These are phyloP conservation scores for Bryopsis sp. DNA, from an alignment of 139 green algal species.

Conservation along the genomic window DNA sequence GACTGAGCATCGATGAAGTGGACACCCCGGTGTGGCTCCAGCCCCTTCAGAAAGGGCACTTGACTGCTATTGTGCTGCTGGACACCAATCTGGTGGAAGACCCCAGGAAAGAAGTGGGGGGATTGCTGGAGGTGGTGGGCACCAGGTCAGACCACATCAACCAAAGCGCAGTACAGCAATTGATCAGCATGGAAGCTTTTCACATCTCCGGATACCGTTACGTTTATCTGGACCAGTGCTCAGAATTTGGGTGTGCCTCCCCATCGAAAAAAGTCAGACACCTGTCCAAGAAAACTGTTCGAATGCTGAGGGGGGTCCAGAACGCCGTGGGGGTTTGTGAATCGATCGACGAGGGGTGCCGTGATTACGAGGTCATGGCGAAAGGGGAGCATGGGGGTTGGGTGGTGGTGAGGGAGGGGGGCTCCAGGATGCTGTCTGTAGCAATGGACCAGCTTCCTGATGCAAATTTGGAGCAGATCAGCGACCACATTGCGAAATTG, in stretches of 20 bases:
- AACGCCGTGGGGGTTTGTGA: neutral
- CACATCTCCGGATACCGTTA: slow-evolving; percentile 19
- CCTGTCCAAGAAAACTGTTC: neutral
- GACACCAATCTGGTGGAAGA: slow-evolving; percentile 7
- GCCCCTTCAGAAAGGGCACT: neutral
- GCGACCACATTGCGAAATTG: slow-evolving; percentile 5
- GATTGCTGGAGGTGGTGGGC: no score
- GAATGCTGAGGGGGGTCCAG: slow-evolving; percentile 1
- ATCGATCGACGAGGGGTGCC: neutral
- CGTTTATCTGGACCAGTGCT: neutral
- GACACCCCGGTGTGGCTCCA: neutral
- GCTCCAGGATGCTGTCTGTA: slow-evolving; percentile 5
- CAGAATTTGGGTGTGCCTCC: neutral
- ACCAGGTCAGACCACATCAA: no score
- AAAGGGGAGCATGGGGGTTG: slow-evolving; percentile 9
- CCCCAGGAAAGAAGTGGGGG: neutral
- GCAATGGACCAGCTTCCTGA: slow-evolving; percentile 1
- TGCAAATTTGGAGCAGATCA: neutral
- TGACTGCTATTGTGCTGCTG: neutral
- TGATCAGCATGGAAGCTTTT: neutral
- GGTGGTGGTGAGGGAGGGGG: neutral
- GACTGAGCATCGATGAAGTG: neutral
- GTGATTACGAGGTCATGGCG: slow-evolving; percentile 7
- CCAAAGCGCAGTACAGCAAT: neutral
- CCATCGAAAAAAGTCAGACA: slow-evolving; percentile 11